Percentiles rank a stretch among this genome's conserved stretches.
Evolutionary conservation across 495 filamentous ascomycete genomes (phyloP).

Genomic region (Oleoguttula mirabilis): DNA sequence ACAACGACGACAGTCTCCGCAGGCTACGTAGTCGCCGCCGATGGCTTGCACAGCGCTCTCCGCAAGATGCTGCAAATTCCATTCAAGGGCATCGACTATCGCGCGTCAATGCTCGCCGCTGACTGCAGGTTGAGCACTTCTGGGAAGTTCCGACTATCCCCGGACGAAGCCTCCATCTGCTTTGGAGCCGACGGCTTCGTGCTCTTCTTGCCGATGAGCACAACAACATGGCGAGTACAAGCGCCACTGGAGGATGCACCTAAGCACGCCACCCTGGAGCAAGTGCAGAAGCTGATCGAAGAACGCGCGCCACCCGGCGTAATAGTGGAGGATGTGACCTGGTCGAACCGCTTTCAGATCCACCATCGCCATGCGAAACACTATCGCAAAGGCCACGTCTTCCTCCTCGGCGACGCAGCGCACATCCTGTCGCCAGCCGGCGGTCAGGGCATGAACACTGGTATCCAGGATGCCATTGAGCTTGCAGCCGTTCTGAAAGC

Average conservation of each 20-base stretch:
- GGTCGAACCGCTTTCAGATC: conserved; percentile 1
- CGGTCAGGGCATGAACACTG: conserved; percentile 15
- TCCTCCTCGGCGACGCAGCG: conserved; percentile 13
- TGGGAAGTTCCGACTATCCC: neutral
- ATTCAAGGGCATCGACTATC: conserved; percentile 6
- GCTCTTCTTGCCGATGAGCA: neutral
- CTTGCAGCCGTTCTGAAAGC: conserved; percentile 3
- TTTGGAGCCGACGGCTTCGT: neutral
- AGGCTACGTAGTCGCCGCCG: conserved; percentile 1
- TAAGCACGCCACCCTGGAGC: neutral
- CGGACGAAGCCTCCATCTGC: neutral
- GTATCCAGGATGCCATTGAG: conserved; percentile 1
- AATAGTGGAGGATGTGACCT: conserved; percentile 4
- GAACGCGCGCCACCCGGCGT: conserved; percentile 2
- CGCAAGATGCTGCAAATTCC: neutral
- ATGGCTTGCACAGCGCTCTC: conserved; percentile 2
- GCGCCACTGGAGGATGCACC: neutral
- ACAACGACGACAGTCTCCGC: neutral
- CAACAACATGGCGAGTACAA: neutral
- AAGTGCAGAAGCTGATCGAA: neutral
- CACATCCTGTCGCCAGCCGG: conserved; percentile 7
- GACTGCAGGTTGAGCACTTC: neutral
- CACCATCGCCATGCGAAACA: conserved; percentile 3
- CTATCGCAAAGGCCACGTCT: conserved; percentile 8
- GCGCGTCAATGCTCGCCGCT: neutral